Evolutionary conservation across 2,329 filamentous ascomycete species (phyloP).

Genomic region (Penicillium hordei): DNA sequence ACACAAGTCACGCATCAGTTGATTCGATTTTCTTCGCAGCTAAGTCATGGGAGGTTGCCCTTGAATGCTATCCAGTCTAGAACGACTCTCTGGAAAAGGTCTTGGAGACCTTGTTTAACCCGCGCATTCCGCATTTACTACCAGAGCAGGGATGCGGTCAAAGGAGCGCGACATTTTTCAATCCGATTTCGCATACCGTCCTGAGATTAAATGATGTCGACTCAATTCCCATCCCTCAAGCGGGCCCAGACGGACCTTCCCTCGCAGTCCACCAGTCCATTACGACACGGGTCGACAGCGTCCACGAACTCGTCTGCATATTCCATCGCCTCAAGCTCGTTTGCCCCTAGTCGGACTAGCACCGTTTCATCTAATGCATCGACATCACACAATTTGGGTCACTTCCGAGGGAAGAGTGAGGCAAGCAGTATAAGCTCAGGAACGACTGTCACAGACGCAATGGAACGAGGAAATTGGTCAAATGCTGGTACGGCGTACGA

Average conservation of each 20-base stretch:
- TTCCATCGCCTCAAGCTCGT: conserved; percentile 51
- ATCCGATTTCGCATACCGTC: conserved; percentile 33
- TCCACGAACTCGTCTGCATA: conserved; percentile 56
- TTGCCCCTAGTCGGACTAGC: conserved; percentile 60
- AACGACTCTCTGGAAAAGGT: not conserved
- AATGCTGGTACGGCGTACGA: conserved; percentile 67
- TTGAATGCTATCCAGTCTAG: conserved; percentile 2
- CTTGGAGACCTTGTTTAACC: conserved; percentile 7
- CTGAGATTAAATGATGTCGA: conserved; percentile 40
- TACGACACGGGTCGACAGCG: conserved; percentile 56
- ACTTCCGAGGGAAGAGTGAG: conserved; percentile 77
- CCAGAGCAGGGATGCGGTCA: conserved; percentile 43
- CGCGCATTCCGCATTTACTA: conserved; percentile 27
- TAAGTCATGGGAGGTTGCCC: conserved; percentile 7
- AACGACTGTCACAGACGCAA: conserved; percentile 20
- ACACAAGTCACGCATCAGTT: not conserved
- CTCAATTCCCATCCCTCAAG: conserved; percentile 37
- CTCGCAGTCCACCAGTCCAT: conserved; percentile 47
- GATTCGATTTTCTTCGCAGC: not conserved
- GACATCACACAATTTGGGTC: conserved; percentile 52
- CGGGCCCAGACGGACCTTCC: conserved; percentile 42
- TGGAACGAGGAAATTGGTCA: conserved; percentile 22
- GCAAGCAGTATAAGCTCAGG: conserved; percentile 55
- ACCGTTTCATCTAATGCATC: conserved; percentile 73
- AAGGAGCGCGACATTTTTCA: conserved; percentile 31